These are phyloP conservation scores for Fusarium sp. DNA, from an alignment of 2,329 filamentous ascomycete species.

Conservation along the genomic window DNA sequence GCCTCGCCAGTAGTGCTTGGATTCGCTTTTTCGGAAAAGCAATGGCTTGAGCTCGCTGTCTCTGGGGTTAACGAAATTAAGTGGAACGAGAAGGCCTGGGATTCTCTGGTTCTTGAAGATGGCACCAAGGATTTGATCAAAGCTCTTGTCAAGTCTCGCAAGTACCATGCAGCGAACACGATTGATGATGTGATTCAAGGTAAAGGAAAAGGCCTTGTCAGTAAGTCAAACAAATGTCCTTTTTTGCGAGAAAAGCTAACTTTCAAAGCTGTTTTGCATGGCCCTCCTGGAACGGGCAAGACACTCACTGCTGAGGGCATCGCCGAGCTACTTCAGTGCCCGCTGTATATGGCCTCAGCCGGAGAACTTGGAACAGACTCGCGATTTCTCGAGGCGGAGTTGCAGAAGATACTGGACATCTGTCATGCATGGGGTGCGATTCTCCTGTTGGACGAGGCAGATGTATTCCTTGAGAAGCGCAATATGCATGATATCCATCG, in stretches of 20 bases:
- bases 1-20: conserved; percentile 87
- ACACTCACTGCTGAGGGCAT: conserved; percentile 90
- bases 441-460: conserved; percentile 85
- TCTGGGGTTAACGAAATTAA: conserved; percentile 82
- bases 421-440: conserved; percentile 89
- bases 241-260: conserved; percentile 17
- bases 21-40: conserved; percentile 88
- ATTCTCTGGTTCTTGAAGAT: conserved; percentile 78
- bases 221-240: conserved; percentile 51
- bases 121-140: conserved; percentile 73
- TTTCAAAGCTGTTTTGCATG: conserved; percentile 76
- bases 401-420: conserved; percentile 87
- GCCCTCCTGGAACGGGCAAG: conserved; percentile 88
- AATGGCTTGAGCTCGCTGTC: conserved; percentile 90
- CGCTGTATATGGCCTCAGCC: conserved; percentile 84
- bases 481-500: conserved; percentile 86
- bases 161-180: conserved; percentile 81
- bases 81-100: conserved; percentile 87
- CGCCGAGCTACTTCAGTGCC: conserved; percentile 83
- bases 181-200: conserved; percentile 87
- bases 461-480: conserved; percentile 85
- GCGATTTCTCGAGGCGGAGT: conserved; percentile 76
- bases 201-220: conserved; percentile 87
- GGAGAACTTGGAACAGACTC: conserved; percentile 86
- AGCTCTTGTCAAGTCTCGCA: conserved; percentile 86